A percentile compares a stretch with the other conserved stretches of the same genome.
phyloP scores from a whole-genome alignment of 2,329 filamentous ascomycete genomes.

The Xenosphaeropsis pyriputrescens region DNA sequence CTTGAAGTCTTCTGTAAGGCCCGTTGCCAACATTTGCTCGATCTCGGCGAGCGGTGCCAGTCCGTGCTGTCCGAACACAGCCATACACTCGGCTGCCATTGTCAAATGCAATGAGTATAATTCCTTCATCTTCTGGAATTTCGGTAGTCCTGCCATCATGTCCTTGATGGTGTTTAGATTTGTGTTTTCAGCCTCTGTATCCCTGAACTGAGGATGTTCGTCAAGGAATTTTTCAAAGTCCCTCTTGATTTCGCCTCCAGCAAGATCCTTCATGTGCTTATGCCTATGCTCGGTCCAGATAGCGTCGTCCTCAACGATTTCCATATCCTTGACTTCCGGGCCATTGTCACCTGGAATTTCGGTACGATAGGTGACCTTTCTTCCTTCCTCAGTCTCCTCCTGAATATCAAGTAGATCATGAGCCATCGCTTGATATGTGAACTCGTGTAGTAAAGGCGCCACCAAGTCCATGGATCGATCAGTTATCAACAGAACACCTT shows the following conservation, averaged over 20 bases:
- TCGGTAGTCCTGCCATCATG: slow-evolving; percentile 87
- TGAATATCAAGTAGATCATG: slow-evolving; percentile 82
- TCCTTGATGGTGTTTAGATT: slow-evolving; percentile 88
- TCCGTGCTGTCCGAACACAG: slow-evolving; percentile 73
- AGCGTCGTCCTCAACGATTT: slow-evolving; percentile 78
- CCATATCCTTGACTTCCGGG: slow-evolving; percentile 76
- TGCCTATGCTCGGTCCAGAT: slow-evolving; percentile 95
- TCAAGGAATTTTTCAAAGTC: slow-evolving; percentile 88
- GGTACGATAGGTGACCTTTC: slow-evolving; percentile 78
- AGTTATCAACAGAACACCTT: slow-evolving; percentile 71
- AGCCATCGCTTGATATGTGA: slow-evolving; percentile 97
- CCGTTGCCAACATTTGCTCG: slow-evolving; percentile 85
- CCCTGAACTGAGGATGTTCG: slow-evolving; percentile 84
- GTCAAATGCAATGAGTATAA: slow-evolving; percentile 86
- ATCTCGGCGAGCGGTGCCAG: slow-evolving; percentile 74
- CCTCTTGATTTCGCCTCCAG: slow-evolving; percentile 27
- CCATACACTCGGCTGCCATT: slow-evolving; percentile 98
- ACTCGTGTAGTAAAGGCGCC: slow-evolving; percentile 83
- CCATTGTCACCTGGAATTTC: slow-evolving; percentile 53
- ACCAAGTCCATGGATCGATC: slow-evolving; percentile 88
- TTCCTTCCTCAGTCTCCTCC: slow-evolving; percentile 79
- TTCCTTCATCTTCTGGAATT: slow-evolving; percentile 93
- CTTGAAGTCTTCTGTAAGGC: slow-evolving; percentile 80
- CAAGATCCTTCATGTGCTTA: slow-evolving; percentile 93
- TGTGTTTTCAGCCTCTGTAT: slow-evolving; percentile 51